Base-by-base conservation (phyloP, 1,284 basidiomycete genomes). In the Rhodotorula sp. region DNA sequence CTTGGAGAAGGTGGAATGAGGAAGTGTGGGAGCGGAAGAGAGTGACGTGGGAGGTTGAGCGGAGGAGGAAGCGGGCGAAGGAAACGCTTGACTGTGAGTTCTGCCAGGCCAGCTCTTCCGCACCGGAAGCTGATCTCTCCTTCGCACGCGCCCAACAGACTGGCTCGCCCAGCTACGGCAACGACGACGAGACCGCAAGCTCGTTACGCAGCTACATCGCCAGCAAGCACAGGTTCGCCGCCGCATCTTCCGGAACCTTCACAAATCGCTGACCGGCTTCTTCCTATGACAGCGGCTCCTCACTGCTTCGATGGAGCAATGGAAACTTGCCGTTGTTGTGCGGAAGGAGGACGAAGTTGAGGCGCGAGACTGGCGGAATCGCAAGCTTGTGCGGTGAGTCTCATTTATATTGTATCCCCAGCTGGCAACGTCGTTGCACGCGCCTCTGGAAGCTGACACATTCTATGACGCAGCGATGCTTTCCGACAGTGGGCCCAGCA, bases 71-170 rank as follows among this genome's bases (percentile, higher is more conserved):
- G 31, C 30, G 54, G 50, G 62, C 47, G 57, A 40, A 22, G 16
- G 62, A 69, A 28, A 63, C 64, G 10, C n/a, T 71, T 11, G n/a
- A 26, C 3, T 67, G 72, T 74, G 53, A 54, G 69, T 71, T 8
- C 11, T 7, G 16, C n/a, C 11, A 16, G 2, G 11, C 4, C 13
- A 26, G 11, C 50, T 51, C 44, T 11, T 28, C 28, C 16, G 20
- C 31, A 3, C 1, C 20, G 0, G 8, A 31, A 8, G 30, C 4
- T 16, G 16, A 18, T 37, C 31, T 8, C 26, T 20, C 13, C 20
- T 44, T 44, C 30, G 40, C 1, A 46, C 11, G 22, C 2, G 18
- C 4, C 24, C 4, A 28, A 24, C 62, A 73, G 72, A 68, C 53
- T 73, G 72, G 72, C 40, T 54, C 1, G 30, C 24, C 20, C 53